A percentile compares a stretch with the other conserved stretches of the same genome.
phyloP scores from a whole-genome alignment of 371 early-diverging fungal species.

The Rhizopus microsporus region DNA sequence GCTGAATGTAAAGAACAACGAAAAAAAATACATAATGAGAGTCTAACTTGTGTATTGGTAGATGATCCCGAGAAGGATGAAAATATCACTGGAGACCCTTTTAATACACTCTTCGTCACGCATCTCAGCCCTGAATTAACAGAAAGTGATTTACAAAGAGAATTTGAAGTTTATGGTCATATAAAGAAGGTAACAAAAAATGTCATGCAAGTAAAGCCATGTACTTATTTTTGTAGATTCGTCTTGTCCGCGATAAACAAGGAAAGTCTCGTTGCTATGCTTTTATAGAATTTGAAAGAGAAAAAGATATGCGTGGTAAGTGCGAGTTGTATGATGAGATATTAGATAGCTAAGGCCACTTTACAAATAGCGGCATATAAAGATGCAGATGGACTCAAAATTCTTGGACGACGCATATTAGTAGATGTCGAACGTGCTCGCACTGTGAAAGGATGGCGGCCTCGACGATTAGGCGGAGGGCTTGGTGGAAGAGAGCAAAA shows the following conservation, averaged over 20 bases:
- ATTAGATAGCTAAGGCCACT: no score
- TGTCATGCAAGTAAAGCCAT: not conserved
- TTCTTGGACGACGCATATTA: constrained; percentile 83
- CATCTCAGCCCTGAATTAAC: constrained; percentile 83
- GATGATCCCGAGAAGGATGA: constrained; percentile 76
- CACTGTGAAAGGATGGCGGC: constrained; percentile 94
- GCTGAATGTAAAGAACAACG: constrained; percentile 48
- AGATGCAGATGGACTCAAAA: constrained; percentile 88
- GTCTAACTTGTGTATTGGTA: constrained; percentile 27
- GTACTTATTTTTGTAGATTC: constrained; percentile 51
- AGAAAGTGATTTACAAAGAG: constrained; percentile 77
- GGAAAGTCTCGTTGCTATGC: constrained; percentile 90
- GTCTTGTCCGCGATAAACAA: constrained; percentile 67
- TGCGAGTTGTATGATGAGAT: not conserved
- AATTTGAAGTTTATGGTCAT: constrained; percentile 85
- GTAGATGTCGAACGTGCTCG: constrained; percentile 97
- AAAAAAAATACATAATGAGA: constrained; percentile 14
- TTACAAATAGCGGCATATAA: constrained; percentile 71
- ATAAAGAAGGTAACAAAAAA: constrained; percentile 68
- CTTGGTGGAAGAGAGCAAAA: constrained; percentile 82
- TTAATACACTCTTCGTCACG: constrained; percentile 90
- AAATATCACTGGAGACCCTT: constrained; percentile 83
- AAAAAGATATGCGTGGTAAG: constrained; percentile 84
- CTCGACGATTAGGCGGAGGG: constrained; percentile 92
- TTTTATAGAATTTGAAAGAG: constrained; percentile 94